These are phyloP conservation scores for Colletotrichum plurivorum DNA, from an alignment of 2,329 filamentous ascomycete species.

Conservation along the genomic window DNA sequence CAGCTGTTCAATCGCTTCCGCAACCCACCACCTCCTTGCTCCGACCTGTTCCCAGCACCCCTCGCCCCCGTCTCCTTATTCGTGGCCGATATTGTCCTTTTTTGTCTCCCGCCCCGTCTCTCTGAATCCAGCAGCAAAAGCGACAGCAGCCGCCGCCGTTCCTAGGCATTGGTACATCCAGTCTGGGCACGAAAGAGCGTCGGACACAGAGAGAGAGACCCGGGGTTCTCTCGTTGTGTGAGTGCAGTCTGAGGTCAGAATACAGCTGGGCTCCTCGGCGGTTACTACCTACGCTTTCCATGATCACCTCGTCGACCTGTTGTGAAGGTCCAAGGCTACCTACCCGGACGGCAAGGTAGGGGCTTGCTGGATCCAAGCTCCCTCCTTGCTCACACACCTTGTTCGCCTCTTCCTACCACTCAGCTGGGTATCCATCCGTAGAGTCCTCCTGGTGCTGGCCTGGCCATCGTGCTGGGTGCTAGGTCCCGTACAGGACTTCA, in stretches of 20 bases:
- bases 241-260: conserved; percentile 2
- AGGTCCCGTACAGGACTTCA: conserved; percentile 12
- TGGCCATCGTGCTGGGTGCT: conserved; percentile 24
- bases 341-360: conserved; percentile 16
- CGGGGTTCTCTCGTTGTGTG: background rate
- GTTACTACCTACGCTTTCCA: conserved; percentile 14
- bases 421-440: conserved; percentile 24
- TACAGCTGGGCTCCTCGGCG: conserved; percentile 8
- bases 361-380: conserved; percentile 38
- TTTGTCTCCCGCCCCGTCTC: conserved; percentile 22
- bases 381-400: conserved; percentile 36
- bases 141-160: background rate
- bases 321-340: conserved; percentile 24
- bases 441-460: conserved; percentile 23
- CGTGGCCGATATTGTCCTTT: conserved; percentile 22
- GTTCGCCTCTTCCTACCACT: conserved; percentile 8
- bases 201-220: background rate
- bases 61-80: conserved; percentile 28
- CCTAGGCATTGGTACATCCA: conserved; percentile 9
- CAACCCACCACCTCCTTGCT: conserved; percentile 31
- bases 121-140: conserved; percentile 7
- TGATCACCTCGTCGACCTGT: conserved; percentile 18
- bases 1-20: conserved; percentile 32
- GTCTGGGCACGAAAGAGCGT: conserved; percentile 1
- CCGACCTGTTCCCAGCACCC: conserved; percentile 23